Percentiles rank a stretch among this genome's conserved stretches.
Evolutionary conservation across 768 basidiomycete genomes (phyloP).

Genomic region (Lactifluus hygrophoroides): DNA sequence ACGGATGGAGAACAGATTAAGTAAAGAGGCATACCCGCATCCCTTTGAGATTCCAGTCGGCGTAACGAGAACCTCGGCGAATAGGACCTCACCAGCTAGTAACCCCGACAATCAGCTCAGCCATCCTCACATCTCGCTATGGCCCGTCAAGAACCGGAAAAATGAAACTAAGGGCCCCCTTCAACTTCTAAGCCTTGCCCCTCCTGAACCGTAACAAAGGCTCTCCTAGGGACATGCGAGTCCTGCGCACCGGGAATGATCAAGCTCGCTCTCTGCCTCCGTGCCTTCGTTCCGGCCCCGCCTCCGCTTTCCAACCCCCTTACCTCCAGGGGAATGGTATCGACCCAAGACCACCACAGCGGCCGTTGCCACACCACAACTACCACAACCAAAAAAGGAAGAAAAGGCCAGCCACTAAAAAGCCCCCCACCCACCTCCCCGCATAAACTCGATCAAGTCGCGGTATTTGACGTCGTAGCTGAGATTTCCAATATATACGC

Average conservation of each 20-base stretch:
- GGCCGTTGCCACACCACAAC: background rate
- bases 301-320: background rate
- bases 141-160: slow-evolving; percentile 33
- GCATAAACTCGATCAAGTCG: slow-evolving; percentile 99
- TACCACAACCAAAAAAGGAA: slow-evolving; percentile 19
- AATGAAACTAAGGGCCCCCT: slow-evolving; percentile 21
- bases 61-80: slow-evolving; percentile 97
- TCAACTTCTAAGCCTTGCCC: slow-evolving; percentile 5
- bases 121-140: slow-evolving; percentile 66
- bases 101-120: slow-evolving; percentile 76
- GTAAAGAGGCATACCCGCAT: slow-evolving; percentile 73
- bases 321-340: slow-evolving; percentile 3
- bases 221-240: background rate
- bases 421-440: slow-evolving; percentile 98
- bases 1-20: background rate
- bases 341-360: background rate
- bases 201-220: background rate
- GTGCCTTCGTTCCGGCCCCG: background rate
- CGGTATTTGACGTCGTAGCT: slow-evolving; percentile 98
- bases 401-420: slow-evolving; percentile 48
- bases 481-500: slow-evolving; percentile 98
- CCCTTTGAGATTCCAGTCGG: slow-evolving; percentile 97
- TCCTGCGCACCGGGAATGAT: background rate
- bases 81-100: slow-evolving; percentile 99
- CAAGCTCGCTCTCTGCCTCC: slow-evolving; percentile 2